Base-by-base conservation (phyloP, 257 asterid genomes). In the Linaria vulgaris region DNA sequence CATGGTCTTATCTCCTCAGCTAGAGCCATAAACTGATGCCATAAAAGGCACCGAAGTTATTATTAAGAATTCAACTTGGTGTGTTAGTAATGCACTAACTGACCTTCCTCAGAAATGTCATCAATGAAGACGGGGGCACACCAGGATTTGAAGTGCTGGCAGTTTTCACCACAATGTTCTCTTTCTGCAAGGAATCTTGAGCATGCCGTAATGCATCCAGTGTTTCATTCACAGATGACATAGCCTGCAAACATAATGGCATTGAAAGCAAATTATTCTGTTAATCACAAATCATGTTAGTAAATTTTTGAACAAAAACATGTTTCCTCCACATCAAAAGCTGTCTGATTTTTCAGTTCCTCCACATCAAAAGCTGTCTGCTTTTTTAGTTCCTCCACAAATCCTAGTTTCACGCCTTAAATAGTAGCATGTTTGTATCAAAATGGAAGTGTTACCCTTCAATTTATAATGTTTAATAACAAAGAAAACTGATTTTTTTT, bases 111-210 rank as follows among this genome's bases (percentile, higher is more conserved):
- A 92, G 72, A 81, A 92, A 92, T 66, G 94, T 72, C 97, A 92
- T 89, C 69, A 92, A 61, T 4, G 99, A 92, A 67, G 99, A 92
- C 38, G 99, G 97, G 43, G 99, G 96, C 69, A 90, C 79, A 60
- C 99, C 99, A 61, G 97, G 96, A 78, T 94, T 94, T 50, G 88
- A 75, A 57, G 77, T 56, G 74, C 90, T 87, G 20, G 97, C 97
- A 72, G 52, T 77, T 55, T 87, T 75, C 59, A 90, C 76, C 66
- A 78, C 69, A 55, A 87, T 69, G 56, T 65, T 76, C 56, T 76
- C 88, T 43, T 65, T 63, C 51, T 63, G 69, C 64, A 87, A 82
- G 45, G 97, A 85, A 66, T 75, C 79, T 70, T 82, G 87, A 39
- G 99, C 99, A 76, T 19, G 76, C 20, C 80, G 77, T 68, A 94